These are phyloP conservation scores for Nakazawaea holstii DNA, from an alignment of 805 yeast genomes.

Conservation along the genomic window DNA sequence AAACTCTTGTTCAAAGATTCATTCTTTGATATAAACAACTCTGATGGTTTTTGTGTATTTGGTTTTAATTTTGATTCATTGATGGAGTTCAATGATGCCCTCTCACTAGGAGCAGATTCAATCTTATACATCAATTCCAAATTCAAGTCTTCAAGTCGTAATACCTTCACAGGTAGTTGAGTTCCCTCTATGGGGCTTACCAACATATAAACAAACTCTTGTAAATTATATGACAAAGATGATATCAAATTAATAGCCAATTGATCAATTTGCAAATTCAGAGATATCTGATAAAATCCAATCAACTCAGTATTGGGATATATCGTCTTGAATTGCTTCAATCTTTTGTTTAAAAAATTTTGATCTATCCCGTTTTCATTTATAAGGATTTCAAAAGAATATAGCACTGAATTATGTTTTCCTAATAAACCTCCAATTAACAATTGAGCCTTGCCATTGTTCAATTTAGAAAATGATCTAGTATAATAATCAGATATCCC, in stretches of 20 bases:
- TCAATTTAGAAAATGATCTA: background rate
- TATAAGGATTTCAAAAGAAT: conserved; percentile 8
- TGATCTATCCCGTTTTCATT: conserved; percentile 6
- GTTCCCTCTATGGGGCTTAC: too few species aligned
- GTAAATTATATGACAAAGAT: background rate
- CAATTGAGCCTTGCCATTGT: background rate
- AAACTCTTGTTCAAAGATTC: background rate
- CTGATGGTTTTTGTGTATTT: background rate
- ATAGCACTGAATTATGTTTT: background rate
- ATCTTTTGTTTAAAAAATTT: background rate
- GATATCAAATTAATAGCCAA: background rate
- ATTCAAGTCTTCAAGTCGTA: background rate
- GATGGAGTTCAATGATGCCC: conserved; percentile 5
- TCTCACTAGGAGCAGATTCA: conserved; percentile 4
- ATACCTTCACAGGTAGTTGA: background rate
- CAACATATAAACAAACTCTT: background rate
- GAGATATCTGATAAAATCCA: conserved; percentile 5
- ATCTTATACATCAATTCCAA: background rate
- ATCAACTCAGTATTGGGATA: conserved; percentile 4
- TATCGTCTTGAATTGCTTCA: conserved; percentile 6
- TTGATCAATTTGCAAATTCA: background rate
- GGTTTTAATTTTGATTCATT: background rate
- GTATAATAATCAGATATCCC: conserved; percentile 5
- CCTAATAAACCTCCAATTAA: conserved; percentile 7
- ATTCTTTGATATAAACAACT: background rate